Conservation (phyloP, 2,329 filamentous ascomycete genomes). For the Xylariaceae sp. region DNA sequence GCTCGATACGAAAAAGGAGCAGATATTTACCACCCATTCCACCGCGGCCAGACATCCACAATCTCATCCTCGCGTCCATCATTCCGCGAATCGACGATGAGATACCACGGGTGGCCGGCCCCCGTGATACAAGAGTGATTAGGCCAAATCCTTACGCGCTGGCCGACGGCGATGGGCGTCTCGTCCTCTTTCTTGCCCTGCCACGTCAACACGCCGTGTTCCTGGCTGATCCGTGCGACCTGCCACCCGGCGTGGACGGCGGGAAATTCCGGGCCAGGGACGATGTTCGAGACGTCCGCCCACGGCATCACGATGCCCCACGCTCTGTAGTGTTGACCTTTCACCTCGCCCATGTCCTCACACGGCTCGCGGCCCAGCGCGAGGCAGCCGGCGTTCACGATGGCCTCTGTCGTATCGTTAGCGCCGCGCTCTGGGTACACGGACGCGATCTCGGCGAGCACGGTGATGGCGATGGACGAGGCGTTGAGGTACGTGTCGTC, state of each 20-base stretch:
- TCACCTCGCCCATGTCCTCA: constrained; percentile 51
- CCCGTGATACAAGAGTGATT: constrained; percentile 84
- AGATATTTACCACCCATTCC: constrained; percentile 68
- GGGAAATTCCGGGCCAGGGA: constrained; percentile 51
- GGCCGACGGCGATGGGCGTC: constrained; percentile 63
- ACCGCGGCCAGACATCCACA: constrained; percentile 78
- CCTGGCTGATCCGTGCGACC: constrained; percentile 75
- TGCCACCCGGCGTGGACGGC: constrained; percentile 63
- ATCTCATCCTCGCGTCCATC: constrained; percentile 63
- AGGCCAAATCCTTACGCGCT: constrained; percentile 75
- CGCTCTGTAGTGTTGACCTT: constrained; percentile 63
- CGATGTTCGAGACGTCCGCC: constrained; percentile 45
- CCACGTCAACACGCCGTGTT: constrained; percentile 77
- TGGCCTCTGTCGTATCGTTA: constrained; percentile 61
- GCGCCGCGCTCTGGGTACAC: constrained; percentile 67
- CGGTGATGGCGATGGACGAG: constrained; percentile 67
- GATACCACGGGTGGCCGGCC: constrained; percentile 74
- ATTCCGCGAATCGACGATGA: constrained; percentile 71
- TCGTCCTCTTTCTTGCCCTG: constrained; percentile 53
- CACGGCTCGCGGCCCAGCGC: constrained; percentile 78
- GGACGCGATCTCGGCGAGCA: constrained; percentile 75
- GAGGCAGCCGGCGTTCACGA: constrained; percentile 72
- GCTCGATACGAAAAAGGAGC: neutral
- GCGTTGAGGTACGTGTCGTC: constrained; percentile 52
- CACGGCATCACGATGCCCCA: constrained; percentile 74